Conservation (phyloP, 345 rosid genomes). For the Litchi chinensis region DNA sequence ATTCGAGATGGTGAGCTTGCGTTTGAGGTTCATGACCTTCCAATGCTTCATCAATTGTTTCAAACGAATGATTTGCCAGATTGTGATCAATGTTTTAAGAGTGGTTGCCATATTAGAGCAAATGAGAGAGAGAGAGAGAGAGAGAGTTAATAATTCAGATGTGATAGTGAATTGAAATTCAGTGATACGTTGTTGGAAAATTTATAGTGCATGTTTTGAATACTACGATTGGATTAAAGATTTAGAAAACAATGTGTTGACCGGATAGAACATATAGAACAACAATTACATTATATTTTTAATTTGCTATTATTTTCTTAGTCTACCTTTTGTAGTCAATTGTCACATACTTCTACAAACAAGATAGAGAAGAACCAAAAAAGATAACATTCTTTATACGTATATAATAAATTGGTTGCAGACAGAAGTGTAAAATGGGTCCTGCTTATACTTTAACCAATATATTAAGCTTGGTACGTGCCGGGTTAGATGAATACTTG, state of each 20-base stretch:
- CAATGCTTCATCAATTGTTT: constrained; percentile 8
- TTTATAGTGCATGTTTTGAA: not conserved
- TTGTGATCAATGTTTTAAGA: not conserved
- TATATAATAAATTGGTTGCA: too few species aligned
- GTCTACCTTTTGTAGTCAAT: not conserved
- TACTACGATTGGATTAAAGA: not conserved
- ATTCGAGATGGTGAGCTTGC: not conserved
- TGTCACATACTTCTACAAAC: not conserved
- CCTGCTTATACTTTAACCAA: too few species aligned
- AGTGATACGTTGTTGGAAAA: too few species aligned
- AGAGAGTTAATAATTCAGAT: too few species aligned
- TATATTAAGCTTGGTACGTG: too few species aligned
- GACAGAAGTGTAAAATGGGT: too few species aligned
- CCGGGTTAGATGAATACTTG: too few species aligned
- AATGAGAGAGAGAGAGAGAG: too few species aligned
- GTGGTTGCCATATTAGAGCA: not conserved
- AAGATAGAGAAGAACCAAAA: too few species aligned
- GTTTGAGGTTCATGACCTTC: constrained; percentile 4
- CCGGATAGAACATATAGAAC: not conserved
- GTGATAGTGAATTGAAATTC: too few species aligned
- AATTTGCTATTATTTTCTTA: too few species aligned
- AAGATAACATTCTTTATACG: not conserved
- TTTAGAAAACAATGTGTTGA: not conserved
- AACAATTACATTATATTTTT: not conserved
- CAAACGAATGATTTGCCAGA: constrained; percentile 10